Conservation (phyloP, 495 filamentous ascomycete genomes). For the Daldinia decipiens region DNA sequence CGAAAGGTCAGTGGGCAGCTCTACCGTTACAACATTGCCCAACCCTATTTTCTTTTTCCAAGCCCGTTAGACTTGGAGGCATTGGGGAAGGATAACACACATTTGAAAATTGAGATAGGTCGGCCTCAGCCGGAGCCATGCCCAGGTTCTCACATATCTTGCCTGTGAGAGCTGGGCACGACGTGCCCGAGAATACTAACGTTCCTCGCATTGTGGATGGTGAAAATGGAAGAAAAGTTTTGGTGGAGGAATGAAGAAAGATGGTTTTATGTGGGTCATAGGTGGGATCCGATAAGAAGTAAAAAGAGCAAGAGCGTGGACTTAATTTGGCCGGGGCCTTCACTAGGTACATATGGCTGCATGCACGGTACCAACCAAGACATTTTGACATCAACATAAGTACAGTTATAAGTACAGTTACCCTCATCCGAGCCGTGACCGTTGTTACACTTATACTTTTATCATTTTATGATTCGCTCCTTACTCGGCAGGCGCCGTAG, state of each 20-base stretch:
- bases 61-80: conserved; percentile 20
- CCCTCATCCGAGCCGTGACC: conserved; percentile 1
- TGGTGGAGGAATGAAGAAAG: conserved; percentile 41
- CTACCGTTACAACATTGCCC: conserved; percentile 76
- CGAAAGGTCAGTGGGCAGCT: conserved; percentile 82
- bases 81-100: conserved; percentile 48
- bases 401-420: background rate
- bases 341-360: background rate
- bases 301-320: conserved; percentile 21
- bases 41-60: conserved; percentile 65
- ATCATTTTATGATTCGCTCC: conserved; percentile 9
- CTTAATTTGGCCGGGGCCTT: conserved; percentile 13
- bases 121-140: conserved; percentile 65
- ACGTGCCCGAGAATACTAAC: conserved; percentile 66
- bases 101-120: conserved; percentile 70
- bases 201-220: conserved; percentile 63
- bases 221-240: conserved; percentile 44
- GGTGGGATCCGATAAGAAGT: conserved; percentile 25
- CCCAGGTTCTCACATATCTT: conserved; percentile 69
- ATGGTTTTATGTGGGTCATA: conserved; percentile 45
- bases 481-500: conserved; percentile 14
- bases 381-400: background rate
- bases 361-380: background rate
- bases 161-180: conserved; percentile 64
- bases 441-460: background rate